phyloP scores from a whole-genome alignment of 2,329 filamentous ascomycete genomes.

The Pleoardoris graminearum region DNA sequence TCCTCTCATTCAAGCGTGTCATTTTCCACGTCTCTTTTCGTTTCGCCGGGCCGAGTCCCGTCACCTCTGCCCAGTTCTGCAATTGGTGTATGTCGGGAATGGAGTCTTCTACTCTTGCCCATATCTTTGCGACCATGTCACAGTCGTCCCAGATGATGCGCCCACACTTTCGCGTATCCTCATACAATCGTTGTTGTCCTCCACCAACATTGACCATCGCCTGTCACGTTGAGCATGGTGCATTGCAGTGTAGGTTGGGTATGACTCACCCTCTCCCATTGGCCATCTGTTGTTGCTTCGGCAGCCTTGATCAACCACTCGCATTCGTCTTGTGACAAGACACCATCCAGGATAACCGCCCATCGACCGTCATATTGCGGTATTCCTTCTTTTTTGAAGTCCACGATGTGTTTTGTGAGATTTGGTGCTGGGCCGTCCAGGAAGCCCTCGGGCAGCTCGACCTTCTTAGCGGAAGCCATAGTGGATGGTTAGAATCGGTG shows the following conservation, averaged over 20 bases:
- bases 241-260: too few relatives aligned
- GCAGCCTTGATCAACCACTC: conserved; percentile 20
- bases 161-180: conserved; percentile 69
- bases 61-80: conserved; percentile 59
- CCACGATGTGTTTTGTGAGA: conserved; percentile 53
- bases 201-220: conserved; percentile 60
- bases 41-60: conserved; percentile 44
- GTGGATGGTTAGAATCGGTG: not conserved
- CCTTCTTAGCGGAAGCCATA: conserved; percentile 34
- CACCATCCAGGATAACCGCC: conserved; percentile 64
- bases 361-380: conserved; percentile 58
- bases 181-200: conserved; percentile 61
- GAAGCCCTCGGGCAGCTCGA: conserved; percentile 47
- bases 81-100: conserved; percentile 60
- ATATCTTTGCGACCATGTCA: conserved; percentile 64
- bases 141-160: conserved; percentile 74
- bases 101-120: conserved; percentile 57
- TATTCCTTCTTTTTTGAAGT: conserved; percentile 54
- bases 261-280: conserved; percentile 66
- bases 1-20: conserved; percentile 66
- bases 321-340: conserved; percentile 66
- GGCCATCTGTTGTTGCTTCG: conserved; percentile 15
- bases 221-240: not conserved
- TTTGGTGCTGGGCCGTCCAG: conserved; percentile 49
- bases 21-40: conserved; percentile 46